These are phyloP conservation scores for Xylariales sp. DNA, from an alignment of 2,329 filamentous ascomycete species.

Conservation along the genomic window DNA sequence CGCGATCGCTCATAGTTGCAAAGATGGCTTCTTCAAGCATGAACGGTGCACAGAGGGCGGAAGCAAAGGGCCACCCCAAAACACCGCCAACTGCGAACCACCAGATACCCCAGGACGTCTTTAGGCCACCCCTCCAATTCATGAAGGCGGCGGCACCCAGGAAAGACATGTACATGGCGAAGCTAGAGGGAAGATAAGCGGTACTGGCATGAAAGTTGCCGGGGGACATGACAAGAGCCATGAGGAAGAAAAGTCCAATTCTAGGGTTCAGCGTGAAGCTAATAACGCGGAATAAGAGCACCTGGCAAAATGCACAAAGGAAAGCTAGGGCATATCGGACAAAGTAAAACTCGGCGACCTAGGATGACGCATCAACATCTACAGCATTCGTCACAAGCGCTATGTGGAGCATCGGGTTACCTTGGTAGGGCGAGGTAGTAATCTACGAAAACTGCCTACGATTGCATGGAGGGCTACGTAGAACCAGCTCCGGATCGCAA, in stretches of 20 bases:
- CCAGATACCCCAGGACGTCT: slow-evolving; percentile 84
- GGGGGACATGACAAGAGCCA: slow-evolving; percentile 81
- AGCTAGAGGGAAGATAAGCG: slow-evolving; percentile 90
- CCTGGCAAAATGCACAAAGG: slow-evolving; percentile 83
- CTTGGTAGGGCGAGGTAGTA: slow-evolving; percentile 72
- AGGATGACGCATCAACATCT: slow-evolving; percentile 31
- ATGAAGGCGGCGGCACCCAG: slow-evolving; percentile 89
- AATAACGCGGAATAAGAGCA: slow-evolving; percentile 81
- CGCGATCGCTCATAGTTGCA: slow-evolving; percentile 63
- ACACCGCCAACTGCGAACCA: slow-evolving; percentile 90
- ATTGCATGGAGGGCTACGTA: slow-evolving; percentile 85
- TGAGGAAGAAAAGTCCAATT: slow-evolving; percentile 85
- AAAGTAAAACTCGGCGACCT: slow-evolving; percentile 85
- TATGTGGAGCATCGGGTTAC: slow-evolving; percentile 47
- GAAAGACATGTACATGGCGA: slow-evolving; percentile 95
- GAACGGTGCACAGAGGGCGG: slow-evolving; percentile 83
- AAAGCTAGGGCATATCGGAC: slow-evolving; percentile 81
- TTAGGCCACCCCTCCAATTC: slow-evolving; percentile 84
- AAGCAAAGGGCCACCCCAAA: slow-evolving; percentile 94
- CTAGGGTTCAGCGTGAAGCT: slow-evolving; percentile 81
- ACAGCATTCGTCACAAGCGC: neutral
- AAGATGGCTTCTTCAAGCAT: slow-evolving; percentile 79
- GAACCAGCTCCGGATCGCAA: slow-evolving; percentile 93
- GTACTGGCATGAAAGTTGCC: slow-evolving; percentile 94
- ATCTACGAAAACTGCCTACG: slow-evolving; percentile 72